A percentile compares a stretch with the other conserved stretches of the same genome.
phyloP scores from a whole-genome alignment of 495 filamentous ascomycete genomes.

The Xylaria flabelliformis region DNA sequence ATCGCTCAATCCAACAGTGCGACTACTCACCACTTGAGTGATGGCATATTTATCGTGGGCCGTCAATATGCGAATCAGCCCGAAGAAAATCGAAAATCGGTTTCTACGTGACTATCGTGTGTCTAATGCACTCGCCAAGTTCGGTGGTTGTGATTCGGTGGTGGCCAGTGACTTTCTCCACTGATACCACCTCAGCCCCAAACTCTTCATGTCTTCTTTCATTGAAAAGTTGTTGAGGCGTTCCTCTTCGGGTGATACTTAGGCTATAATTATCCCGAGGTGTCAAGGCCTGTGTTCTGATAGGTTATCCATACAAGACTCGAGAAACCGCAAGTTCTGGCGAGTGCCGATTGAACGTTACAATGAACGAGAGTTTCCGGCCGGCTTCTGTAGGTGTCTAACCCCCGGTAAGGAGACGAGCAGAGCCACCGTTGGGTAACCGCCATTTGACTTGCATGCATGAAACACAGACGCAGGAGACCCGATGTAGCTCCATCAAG shows the following conservation, averaged over 20 bases:
- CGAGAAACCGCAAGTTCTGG: neutral
- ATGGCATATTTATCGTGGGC: slow-evolving; percentile 17
- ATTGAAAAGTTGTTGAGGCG: neutral
- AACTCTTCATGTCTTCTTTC: neutral
- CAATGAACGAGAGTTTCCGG: slow-evolving; percentile 19
- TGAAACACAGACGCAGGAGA: slow-evolving; percentile 30
- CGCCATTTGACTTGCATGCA: slow-evolving; percentile 31
- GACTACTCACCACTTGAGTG: slow-evolving; percentile 10
- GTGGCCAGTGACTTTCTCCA: slow-evolving; percentile 13
- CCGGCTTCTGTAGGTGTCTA: slow-evolving; percentile 18
- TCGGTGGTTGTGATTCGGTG: slow-evolving; percentile 24
- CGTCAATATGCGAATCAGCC: slow-evolving; percentile 12
- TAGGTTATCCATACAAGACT: neutral
- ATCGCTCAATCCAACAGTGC: slow-evolving; percentile 9
- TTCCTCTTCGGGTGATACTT: slow-evolving; percentile 6
- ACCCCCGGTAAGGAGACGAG: slow-evolving; percentile 1
- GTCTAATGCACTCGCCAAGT: neutral
- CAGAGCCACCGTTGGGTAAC: slow-evolving; percentile 22
- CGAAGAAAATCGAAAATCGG: neutral
- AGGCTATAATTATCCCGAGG: neutral
- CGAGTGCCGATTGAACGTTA: slow-evolving; percentile 2
- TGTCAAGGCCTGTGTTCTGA: neutral
- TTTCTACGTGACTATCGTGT: slow-evolving; percentile 1
- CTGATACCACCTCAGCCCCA: slow-evolving; percentile 21
- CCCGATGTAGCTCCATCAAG: slow-evolving; percentile 17